Evolutionary conservation across 2,329 filamentous ascomycete species (phyloP).

Genomic region (Aspergillus pseudoglaucus): DNA sequence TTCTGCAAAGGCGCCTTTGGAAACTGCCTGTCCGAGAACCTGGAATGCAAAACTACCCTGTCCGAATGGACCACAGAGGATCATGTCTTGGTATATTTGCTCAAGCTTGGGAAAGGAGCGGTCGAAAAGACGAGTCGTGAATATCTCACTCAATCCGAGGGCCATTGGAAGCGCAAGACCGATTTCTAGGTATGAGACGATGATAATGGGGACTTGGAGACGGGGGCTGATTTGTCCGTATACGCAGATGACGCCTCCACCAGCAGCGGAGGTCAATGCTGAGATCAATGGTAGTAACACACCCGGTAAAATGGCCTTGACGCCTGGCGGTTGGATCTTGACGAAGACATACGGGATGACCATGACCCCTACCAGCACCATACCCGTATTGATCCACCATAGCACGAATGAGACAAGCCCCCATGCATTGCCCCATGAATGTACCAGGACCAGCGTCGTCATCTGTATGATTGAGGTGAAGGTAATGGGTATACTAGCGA

Average conservation of each 20-base stretch:
- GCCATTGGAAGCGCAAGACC: conserved; percentile 30
- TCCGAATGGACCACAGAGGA: conserved; percentile 36
- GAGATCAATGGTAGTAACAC: conserved; percentile 36
- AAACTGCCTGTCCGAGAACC: conserved; percentile 28
- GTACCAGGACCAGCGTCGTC: conserved; percentile 45
- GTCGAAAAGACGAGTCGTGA: conserved; percentile 28
- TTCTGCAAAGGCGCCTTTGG: conserved; percentile 22
- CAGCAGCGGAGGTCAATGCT: conserved; percentile 35
- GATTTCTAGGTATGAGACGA: conserved; percentile 37
- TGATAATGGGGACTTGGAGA: conserved; percentile 33
- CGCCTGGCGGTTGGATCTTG: conserved; percentile 30
- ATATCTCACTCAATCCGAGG: conserved; percentile 26
- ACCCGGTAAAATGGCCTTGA: conserved; percentile 27
- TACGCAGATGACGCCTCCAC: conserved; percentile 30
- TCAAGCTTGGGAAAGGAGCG: conserved; percentile 14
- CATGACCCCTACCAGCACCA: conserved; percentile 28
- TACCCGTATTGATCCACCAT: conserved; percentile 35
- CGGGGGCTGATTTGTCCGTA: conserved; percentile 18
- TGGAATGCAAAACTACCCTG: conserved; percentile 37
- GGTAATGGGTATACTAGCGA: conserved; percentile 34
- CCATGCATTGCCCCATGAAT: conserved; percentile 1
- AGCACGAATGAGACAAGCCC: conserved; percentile 30
- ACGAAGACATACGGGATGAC: conserved; percentile 31
- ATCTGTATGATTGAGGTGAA: conserved; percentile 29
- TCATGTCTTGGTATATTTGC: conserved; percentile 34